Base-by-base conservation (phyloP, 164 flowering plant genomes). In the Tetracentron sinense region DNA sequence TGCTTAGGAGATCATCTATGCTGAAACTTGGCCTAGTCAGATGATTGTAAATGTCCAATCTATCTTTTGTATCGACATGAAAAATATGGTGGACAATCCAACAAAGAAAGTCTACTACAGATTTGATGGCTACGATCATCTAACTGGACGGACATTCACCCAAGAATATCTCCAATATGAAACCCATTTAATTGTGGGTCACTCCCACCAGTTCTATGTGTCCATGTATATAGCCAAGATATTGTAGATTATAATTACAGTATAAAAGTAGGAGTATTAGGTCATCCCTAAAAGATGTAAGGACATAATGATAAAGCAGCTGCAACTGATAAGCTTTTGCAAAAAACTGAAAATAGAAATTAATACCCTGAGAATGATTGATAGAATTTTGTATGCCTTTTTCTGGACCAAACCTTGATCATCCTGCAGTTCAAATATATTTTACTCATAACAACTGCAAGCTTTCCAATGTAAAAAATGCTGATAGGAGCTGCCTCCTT, bases 361-460 rank as follows among this genome's bases (percentile, higher is more conserved):
- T 15, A 49, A 50, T 77, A 90, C 99, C 97, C 63, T 82, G 58
- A 95, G 83, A 66, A 95, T 82, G 23, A 76, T 52, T 49, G 97
- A 87, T 44, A 90, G 91, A 65, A 84, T 90, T 79, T 87, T 95
- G 75, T 92, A 95, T 30, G 96, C 97, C 77, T 88, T 92, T 78
- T 92, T 95, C 79, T 95, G 98, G 64, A 92, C 67, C 67, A 85
- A 42, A 67, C 97, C 83, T 42, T 85, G 90, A 54, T 6, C 66
- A 65, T 85, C 93, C 98, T 92, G 84, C 73, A 82, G 67, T 49
- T 30, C 22, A 63, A 47, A 48, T 63, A 60, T 21, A 65, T 51
- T 49, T 47, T 44, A 22, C 42, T 54, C 61, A 54, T 33, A 14
- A 47, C 28, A 56, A 28, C 56, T 16, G 11, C 29, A 50, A 60